These are phyloP conservation scores for Exophiala calicioides DNA, from an alignment of 2,329 filamentous ascomycete genomes.

Conservation along the genomic window DNA sequence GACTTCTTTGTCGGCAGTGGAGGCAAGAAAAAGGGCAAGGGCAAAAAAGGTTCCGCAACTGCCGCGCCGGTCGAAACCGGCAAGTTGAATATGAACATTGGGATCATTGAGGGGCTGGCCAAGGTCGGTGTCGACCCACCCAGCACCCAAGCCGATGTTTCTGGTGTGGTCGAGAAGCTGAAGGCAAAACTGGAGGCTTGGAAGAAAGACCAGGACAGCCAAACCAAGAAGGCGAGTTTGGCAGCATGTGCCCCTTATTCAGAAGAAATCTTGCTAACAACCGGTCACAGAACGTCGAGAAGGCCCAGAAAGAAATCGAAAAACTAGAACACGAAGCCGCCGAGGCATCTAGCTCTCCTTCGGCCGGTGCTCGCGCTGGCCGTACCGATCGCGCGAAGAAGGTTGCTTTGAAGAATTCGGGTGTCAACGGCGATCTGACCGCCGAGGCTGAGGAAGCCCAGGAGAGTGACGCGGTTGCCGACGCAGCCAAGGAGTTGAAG, in stretches of 20 bases:
- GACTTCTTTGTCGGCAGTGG: constrained; percentile 75
- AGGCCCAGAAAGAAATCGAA: constrained; percentile 94
- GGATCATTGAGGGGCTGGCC: constrained; percentile 85
- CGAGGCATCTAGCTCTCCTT: constrained; percentile 52
- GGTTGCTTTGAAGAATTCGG: constrained; percentile 52
- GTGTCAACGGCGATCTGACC: constrained; percentile 52
- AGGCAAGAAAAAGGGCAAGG: constrained; percentile 65
- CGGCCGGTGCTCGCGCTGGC: constrained; percentile 40
- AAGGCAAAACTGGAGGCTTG: constrained; percentile 88
- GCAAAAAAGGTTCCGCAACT: constrained; percentile 48
- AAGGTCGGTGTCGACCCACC: constrained; percentile 85
- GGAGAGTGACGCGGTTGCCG: constrained; percentile 60
- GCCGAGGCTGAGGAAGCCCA: constrained; percentile 57
- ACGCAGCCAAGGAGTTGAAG: constrained; percentile 62
- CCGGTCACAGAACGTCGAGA: constrained; percentile 79
- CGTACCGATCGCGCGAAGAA: constrained; percentile 56
- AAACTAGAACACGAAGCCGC: constrained; percentile 73
- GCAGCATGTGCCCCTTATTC: too few species aligned
- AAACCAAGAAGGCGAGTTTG: constrained; percentile 87
- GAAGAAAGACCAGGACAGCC: constrained; percentile 84
- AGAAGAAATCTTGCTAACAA: constrained; percentile 30
- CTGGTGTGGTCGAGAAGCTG: constrained; percentile 79
- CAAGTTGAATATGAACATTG: constrained; percentile 79
- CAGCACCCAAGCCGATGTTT: constrained; percentile 79
- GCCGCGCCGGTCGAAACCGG: constrained; percentile 52